Evolutionary conservation across 805 yeast species (phyloP), one percentile per base, ranked within the genome.

Genomic region (Starmerella apis): DNA sequence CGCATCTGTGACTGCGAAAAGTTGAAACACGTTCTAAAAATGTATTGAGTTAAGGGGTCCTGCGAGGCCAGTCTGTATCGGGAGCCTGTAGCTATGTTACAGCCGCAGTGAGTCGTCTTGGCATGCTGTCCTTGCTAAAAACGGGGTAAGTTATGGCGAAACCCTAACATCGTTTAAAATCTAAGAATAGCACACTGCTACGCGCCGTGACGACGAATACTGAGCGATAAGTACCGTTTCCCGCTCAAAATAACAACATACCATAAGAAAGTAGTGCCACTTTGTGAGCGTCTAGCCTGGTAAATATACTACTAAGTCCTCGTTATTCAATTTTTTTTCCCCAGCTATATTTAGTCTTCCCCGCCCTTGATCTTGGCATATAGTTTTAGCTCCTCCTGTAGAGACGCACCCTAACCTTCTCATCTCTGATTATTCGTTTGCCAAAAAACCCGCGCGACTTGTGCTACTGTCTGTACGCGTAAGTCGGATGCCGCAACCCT

Each of bases 401-500:
- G 30, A 27, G 30, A 27, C 30, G 11, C 30, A 11, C 30, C 30
- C 30, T 27, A 27, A 27, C 30, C 30, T 11, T 11, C 30, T 11
- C 30, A 11, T 27, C 30, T 27, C 30, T 18, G 13, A 18, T 13
- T 10, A 31, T 3, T 31, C 16, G 22, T 4, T 6, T 22, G 37
- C 37, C 37, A 6, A 31, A 31, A 31, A 31, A 5, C 35, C n/a
- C 35, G 35, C 37, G 37, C 22, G 35, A 8, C 37, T n/a, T 16
- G 10, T 33, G 4, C 8, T 7, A n/a, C 13, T 31, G 9, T 14
- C 22, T 16, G 37, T 33, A 33, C 37, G 37, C 37, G 37, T 33
- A 13, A 16, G 37, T 11, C 8, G 44, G 7, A 9, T 6, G 33
- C 44, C 44, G 23, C 33, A 41, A 41, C 44, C 44, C 44, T 27